Evolutionary conservation across 2,329 filamentous ascomycete genomes (phyloP), one percentile per base, ranked within the genome.

Genomic region (Fusarium siculi): DNA sequence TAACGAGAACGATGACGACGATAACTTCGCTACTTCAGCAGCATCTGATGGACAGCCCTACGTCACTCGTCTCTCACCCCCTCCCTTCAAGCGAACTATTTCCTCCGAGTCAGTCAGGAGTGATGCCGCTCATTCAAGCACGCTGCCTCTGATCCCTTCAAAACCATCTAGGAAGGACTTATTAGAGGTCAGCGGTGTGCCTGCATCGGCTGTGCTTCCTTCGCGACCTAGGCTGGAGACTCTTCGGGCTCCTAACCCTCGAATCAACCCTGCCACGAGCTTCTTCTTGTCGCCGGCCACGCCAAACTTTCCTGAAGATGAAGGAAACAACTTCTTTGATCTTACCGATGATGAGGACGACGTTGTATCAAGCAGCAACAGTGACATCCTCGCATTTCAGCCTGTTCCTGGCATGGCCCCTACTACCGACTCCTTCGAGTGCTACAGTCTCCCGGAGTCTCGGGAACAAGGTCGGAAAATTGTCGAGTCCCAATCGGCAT

Each of bases 11-110:
- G 88, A 90, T 55, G 88, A 91, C 68, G 89, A 91, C 73, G 88
- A 90, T 71, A 91, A 91, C 80, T 91, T 91, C 74, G 88, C 88
- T n/a, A 85, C 84, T 8, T 86, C 86, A 2, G 84, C 86, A 7
- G 76, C 80, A 11, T 85, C 85, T 1, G 87, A 89, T 59, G 82
- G 68, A 5, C 80, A 83, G 28, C 78, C 83, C 3, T 86, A 83
- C 65, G 78, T 82, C 25, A 87, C 86, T 4, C 80, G 82, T 44
- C 80, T 90, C 21, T 89, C 88, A 5, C 88, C 88, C 14, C 87
- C 88, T 2, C 88, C 88, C 1, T 82, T 84, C 47, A 84, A 83
- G 68, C 84, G 85, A 28, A 74, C 73, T 23, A 71, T 65, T 9
- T 79, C 80, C 4, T 74, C 78, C 19, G 81, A 80, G 50, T 79